Evolutionary conservation across 2,329 filamentous ascomycete genomes (phyloP).

Genomic region (Stagonosporopsis chrysanthemi): DNA sequence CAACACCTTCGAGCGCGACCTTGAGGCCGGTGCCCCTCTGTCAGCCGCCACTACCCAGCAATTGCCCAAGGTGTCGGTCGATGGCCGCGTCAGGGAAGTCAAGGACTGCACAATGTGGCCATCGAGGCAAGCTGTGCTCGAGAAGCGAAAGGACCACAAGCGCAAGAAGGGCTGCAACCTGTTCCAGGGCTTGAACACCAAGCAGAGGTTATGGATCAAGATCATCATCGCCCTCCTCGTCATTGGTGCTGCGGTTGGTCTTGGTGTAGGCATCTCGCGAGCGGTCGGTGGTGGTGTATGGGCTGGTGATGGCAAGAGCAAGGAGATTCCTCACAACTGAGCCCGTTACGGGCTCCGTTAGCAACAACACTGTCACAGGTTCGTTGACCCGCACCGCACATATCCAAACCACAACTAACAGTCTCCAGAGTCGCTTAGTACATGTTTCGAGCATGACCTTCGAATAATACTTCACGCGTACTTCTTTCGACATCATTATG

Average conservation of each 20-base stretch:
- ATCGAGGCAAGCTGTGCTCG: slow-evolving; percentile 56
- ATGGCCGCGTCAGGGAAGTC: slow-evolving; percentile 53
- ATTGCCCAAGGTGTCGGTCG: slow-evolving; percentile 49
- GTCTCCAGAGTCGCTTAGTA: slow-evolving; percentile 9
- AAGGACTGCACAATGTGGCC: slow-evolving; percentile 63
- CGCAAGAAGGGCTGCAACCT: slow-evolving; percentile 50
- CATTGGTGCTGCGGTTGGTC: slow-evolving; percentile 55
- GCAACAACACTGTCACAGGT: slow-evolving; percentile 21
- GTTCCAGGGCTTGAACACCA: slow-evolving; percentile 53
- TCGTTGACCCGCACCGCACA: not conserved
- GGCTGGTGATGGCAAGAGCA: slow-evolving; percentile 48
- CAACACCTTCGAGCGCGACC: slow-evolving; percentile 49
- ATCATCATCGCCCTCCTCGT: slow-evolving; percentile 56
- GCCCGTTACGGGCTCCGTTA: slow-evolving; percentile 6
- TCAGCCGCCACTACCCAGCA: slow-evolving; percentile 50
- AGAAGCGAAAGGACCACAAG: slow-evolving; percentile 52
- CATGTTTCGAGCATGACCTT: slow-evolving; percentile 9
- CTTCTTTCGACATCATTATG: slow-evolving; percentile 17
- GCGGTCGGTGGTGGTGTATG: slow-evolving; percentile 59
- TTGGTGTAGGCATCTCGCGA: slow-evolving; percentile 58
- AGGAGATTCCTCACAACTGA: slow-evolving; percentile 43
- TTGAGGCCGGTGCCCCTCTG: slow-evolving; percentile 48
- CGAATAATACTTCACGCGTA: slow-evolving; percentile 7
- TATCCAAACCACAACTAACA: slow-evolving; percentile 2
- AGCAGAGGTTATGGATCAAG: slow-evolving; percentile 55